phyloP scores from a whole-genome alignment of 495 filamentous ascomycete species.

The Aspergillus saccharolyticus region DNA sequence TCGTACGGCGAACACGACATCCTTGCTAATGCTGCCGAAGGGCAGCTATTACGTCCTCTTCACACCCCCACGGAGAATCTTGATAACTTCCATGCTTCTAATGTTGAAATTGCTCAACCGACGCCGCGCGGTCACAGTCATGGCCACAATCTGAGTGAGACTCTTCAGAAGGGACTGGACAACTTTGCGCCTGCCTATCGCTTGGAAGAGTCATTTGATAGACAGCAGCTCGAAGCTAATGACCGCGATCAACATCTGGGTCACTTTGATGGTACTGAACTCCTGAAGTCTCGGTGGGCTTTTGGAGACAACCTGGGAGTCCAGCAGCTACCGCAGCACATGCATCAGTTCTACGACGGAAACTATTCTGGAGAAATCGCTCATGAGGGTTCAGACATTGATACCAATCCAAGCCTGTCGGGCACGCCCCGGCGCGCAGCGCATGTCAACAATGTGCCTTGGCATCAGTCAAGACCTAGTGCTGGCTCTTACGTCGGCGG shows the following conservation, averaged over 20 bases:
- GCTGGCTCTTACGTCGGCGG: constrained; percentile 31
- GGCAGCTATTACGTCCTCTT: constrained; percentile 25
- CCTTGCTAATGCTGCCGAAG: constrained; percentile 19
- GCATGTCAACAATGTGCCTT: constrained; percentile 30
- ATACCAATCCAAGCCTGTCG: constrained; percentile 70
- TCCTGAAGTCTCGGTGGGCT: constrained; percentile 39
- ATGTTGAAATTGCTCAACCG: constrained; percentile 56
- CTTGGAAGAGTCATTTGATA: constrained; percentile 66
- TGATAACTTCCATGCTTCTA: constrained; percentile 45
- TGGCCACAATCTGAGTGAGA: constrained; percentile 61
- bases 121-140: constrained; percentile 56
- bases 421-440: constrained; percentile 53
- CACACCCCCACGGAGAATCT: constrained; percentile 33
- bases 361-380: constrained; percentile 32
- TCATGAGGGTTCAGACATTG: constrained; percentile 62
- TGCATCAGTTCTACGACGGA: constrained; percentile 35
- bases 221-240: constrained; percentile 60
- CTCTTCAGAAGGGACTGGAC: constrained; percentile 79
- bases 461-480: constrained; percentile 40
- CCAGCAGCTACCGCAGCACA: constrained; percentile 31
- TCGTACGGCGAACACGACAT: constrained; percentile 23
- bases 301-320: constrained; percentile 21
- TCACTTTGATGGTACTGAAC: constrained; percentile 27
- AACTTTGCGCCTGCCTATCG: constrained; percentile 72
- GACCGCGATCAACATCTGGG: constrained; percentile 35